These are phyloP conservation scores for Phytophthora sp. DNA, from an alignment of 352 stramenopile genomes.

Conservation along the genomic window DNA sequence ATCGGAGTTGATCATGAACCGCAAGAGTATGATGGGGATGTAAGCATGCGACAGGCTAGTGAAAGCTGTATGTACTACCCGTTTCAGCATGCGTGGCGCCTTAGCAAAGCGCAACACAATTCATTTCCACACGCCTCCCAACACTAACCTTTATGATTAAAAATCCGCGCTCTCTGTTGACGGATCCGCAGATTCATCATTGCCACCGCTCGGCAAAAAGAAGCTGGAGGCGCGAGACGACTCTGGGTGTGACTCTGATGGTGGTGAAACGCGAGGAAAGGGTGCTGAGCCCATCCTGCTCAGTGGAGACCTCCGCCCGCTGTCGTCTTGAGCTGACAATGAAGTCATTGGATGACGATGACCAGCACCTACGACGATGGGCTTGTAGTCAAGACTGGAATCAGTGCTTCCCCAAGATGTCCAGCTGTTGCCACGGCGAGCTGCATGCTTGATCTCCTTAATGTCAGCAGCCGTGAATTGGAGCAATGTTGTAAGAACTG, in stretches of 20 bases:
- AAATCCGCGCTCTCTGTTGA: constrained; percentile 74
- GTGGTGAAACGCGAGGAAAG: constrained; percentile 22
- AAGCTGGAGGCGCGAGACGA: constrained; percentile 62
- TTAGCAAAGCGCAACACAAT: constrained; percentile 25
- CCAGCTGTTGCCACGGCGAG: constrained; percentile 72
- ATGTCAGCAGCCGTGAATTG: constrained; percentile 83
- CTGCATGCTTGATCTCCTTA: constrained; percentile 76
- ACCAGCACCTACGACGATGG: constrained; percentile 49
- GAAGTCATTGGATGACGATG: constrained; percentile 39
- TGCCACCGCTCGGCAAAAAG: constrained; percentile 50
- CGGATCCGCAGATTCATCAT: constrained; percentile 37
- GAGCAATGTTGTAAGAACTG: constrained; percentile 85
- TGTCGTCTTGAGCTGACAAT: constrained; percentile 19
- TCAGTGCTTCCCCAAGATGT: constrained; percentile 63
- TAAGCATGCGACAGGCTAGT: constrained; percentile 11
- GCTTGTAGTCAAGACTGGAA: constrained; percentile 59
- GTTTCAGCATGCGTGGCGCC: constrained; percentile 1
- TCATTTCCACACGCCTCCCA: constrained; percentile 30
- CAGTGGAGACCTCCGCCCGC: constrained; percentile 21
- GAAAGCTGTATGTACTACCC: constrained; percentile 16
- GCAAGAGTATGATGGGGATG: constrained; percentile 64
- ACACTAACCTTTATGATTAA: constrained; percentile 39
- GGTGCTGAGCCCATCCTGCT: constrained; percentile 25
- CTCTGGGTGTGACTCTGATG: constrained; percentile 13
- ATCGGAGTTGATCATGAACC: constrained; percentile 87